Conservation (phyloP, 2,329 filamentous ascomycete species). For the Monosporascus sp. region DNA sequence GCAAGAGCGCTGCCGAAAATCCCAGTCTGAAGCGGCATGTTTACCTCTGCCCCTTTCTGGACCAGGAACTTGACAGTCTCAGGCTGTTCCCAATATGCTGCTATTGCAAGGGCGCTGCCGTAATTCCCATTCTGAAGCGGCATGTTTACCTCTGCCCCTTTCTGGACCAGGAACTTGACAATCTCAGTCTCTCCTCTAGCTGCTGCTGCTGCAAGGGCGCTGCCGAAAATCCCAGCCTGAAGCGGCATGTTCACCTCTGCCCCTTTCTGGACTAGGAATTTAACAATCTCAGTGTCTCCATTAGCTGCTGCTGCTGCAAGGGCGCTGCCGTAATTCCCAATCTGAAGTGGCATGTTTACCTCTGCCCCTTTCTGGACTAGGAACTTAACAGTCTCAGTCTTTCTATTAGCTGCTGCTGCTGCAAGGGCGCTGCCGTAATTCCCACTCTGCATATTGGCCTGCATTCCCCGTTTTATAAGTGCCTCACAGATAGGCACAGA, state of each 20-base stretch:
- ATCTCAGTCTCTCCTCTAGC: too few relatives aligned
- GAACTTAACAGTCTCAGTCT: neutral
- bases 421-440: neutral
- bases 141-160: too few relatives aligned
- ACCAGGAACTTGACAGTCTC: neutral
- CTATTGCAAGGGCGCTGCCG: neutral
- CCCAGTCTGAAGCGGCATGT: neutral
- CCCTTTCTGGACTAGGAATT: too few relatives aligned
- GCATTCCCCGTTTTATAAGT: neutral
- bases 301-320: neutral
- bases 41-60: constrained; percentile 1
- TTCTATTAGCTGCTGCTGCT: too few relatives aligned
- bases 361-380: constrained; percentile 1
- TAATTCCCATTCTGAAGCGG: neutral
- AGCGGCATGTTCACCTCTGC: too few relatives aligned
- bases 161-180: too few relatives aligned
- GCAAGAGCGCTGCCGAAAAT: neutral
- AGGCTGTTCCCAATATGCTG: too few relatives aligned
- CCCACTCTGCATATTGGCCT: neutral
- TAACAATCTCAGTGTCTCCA: too few relatives aligned
- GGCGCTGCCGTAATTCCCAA: neutral
- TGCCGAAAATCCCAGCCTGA: neutral
- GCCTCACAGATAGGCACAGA: constrained; percentile 1
- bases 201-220: neutral
- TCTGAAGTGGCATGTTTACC: neutral